Evolutionary conservation across 2,329 filamentous ascomycete species (phyloP).

Genomic region (Arthroderma sp.): DNA sequence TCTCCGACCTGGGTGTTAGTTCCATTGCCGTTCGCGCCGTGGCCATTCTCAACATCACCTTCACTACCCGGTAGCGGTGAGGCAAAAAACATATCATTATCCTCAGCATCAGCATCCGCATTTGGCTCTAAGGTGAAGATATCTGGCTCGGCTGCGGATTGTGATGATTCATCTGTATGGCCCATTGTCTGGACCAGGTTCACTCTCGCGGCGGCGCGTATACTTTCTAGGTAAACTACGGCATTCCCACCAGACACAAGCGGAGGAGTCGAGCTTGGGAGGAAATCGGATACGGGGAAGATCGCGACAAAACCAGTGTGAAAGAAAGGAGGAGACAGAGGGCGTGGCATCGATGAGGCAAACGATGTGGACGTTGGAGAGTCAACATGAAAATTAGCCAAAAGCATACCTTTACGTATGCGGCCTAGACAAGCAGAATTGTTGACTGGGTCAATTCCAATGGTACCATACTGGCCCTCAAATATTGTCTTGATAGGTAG

Average conservation of each 20-base stretch:
- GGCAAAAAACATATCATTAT: neutral
- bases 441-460: conserved; percentile 51
- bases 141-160: conserved; percentile 24
- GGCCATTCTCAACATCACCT: neutral
- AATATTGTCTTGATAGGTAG: conserved; percentile 65
- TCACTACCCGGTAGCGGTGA: too few species aligned
- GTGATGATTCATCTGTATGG: conserved; percentile 6
- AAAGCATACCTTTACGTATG: conserved; percentile 67
- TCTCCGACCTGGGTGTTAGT: conserved; percentile 8
- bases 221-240: conserved; percentile 76
- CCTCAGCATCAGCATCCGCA: conserved; percentile 8
- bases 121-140: conserved; percentile 33
- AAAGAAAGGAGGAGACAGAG: conserved; percentile 20
- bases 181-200: conserved; percentile 38
- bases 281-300: conserved; percentile 50
- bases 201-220: conserved; percentile 68
- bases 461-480: conserved; percentile 75
- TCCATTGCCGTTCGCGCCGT: neutral
- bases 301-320: conserved; percentile 58
- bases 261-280: conserved; percentile 31
- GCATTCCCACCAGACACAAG: conserved; percentile 42
- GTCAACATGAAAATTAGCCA: conserved; percentile 46
- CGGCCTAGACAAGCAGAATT: conserved; percentile 20
- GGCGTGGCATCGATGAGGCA: conserved; percentile 8
- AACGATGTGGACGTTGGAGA: conserved; percentile 18